phyloP scores from a whole-genome alignment of 2,329 filamentous ascomycete species.

The Calonectria multiphialidica region DNA sequence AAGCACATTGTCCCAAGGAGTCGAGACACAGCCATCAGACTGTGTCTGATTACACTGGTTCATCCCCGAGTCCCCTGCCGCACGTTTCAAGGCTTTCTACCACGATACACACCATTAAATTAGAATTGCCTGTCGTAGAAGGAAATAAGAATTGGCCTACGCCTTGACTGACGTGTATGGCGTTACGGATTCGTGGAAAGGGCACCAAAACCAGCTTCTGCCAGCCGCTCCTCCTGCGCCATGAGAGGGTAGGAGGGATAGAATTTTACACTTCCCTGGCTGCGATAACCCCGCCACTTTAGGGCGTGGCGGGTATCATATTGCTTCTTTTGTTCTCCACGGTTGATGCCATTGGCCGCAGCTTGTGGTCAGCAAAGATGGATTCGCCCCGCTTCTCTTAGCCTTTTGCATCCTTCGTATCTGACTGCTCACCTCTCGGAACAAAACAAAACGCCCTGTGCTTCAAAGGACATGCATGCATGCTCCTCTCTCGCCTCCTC shows the following conservation, averaged over 20 bases:
- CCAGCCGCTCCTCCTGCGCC: not conserved
- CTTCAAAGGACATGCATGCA: not conserved
- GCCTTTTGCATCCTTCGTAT: slow-evolving; percentile 16
- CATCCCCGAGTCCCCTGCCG: slow-evolving; percentile 8
- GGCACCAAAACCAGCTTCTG: not conserved
- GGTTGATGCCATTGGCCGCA: slow-evolving; percentile 36
- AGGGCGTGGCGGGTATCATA: slow-evolving; percentile 33
- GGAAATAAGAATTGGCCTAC: not conserved
- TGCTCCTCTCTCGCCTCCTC: not conserved
- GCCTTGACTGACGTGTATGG: not conserved
- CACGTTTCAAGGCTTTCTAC: slow-evolving; percentile 16
- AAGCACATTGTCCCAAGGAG: slow-evolving; percentile 1
- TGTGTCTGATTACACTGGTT: slow-evolving; percentile 21
- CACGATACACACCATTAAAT: not conserved
- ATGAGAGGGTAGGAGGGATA: not conserved
- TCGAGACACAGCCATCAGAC: slow-evolving; percentile 23
- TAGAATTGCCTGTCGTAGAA: not conserved
- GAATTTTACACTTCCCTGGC: slow-evolving; percentile 23
- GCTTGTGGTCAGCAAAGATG: slow-evolving; percentile 15
- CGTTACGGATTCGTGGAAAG: not conserved
- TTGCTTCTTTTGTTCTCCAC: slow-evolving; percentile 45
- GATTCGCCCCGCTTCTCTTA: slow-evolving; percentile 30
- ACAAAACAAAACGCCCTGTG: not conserved
- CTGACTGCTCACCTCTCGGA: slow-evolving; percentile 28
- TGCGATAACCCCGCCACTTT: slow-evolving; percentile 20